Evolutionary conservation across 495 filamentous ascomycete genomes (phyloP), one percentile per base, ranked within the genome.

Genomic region (Penicillium diatomitis): DNA sequence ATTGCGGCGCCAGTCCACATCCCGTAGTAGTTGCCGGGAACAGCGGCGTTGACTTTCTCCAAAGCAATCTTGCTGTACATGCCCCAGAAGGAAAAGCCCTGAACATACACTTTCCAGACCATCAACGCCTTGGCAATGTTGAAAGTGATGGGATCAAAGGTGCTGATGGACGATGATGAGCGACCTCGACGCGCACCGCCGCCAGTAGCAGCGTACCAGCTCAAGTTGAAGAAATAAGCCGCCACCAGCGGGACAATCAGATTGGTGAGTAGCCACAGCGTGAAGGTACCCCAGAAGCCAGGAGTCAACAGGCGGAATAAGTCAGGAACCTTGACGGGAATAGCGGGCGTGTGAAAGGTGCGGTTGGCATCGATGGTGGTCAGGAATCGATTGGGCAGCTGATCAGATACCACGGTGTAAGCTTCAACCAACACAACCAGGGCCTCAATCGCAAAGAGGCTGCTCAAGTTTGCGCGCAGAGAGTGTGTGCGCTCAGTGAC

Each of bases 171-270:
- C 11, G 48, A 31, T 42, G 51, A 43, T 6, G 56, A 50, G 27
- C 56, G 58, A 27, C 50, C 51, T 20, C 60, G 50, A 35, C 64
- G 62, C 42, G 46, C 51, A 31, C 59, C 46, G 63, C 59, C 46
- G 63, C 66, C 41, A 12, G 51, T 54, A 28, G 62, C 47, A n/a
- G 65, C 64, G 31, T 69, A 62, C 51, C 73, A 62, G 56, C 79
- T 85, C 55, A 96, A 59, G 63, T 98, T 96, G 73, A 94, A 80
- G 62, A 96, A 91, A 60, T 89, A 96, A 2, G 85, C 87, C 34
- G 79, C 75, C 29, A 84, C 47, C 46, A 82, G 56, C 4, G 92
- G 92, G 51, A 91, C 43, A 9, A 85, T 30, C 10, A 90, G 52
- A 56, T 77, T 82, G 3, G 88, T 91, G 30, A 84, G 60, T 3